phyloP scores from a whole-genome alignment of 441 rosid species.

The Omphalea diandra region DNA sequence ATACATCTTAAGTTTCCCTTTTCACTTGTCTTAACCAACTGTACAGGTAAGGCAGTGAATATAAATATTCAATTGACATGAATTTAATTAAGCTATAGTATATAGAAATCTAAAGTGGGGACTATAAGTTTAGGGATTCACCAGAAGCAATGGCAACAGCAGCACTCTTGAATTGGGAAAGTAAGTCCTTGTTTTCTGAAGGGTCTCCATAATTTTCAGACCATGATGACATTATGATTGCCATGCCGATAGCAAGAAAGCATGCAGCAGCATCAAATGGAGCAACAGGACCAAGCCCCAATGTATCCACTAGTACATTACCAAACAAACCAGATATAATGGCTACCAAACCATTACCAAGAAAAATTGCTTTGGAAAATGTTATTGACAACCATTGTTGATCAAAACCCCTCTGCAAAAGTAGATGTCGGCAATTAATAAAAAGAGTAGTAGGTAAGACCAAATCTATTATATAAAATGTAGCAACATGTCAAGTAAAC shows the following conservation, averaged over 20 bases:
- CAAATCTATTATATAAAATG: neutral
- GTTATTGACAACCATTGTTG: slow-evolving; percentile 92
- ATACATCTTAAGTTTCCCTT: neutral
- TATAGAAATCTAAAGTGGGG: neutral
- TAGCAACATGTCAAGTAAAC: neutral
- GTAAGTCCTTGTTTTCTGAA: slow-evolving; percentile 85
- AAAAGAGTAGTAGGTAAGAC: neutral
- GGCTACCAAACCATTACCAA: slow-evolving; percentile 97
- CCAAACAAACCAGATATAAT: slow-evolving; percentile 94
- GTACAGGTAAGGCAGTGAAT: neutral
- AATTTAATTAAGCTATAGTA: slow-evolving; percentile 1
- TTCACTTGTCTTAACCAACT: neutral
- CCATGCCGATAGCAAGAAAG: slow-evolving; percentile 94
- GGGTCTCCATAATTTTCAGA: slow-evolving; percentile 89
- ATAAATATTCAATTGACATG: neutral
- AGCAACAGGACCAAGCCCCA: slow-evolving; percentile 90
- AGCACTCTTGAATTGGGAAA: slow-evolving; percentile 88
- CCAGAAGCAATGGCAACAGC: slow-evolving; percentile 97
- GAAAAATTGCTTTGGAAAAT: slow-evolving; percentile 95
- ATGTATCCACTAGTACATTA: slow-evolving; percentile 72
- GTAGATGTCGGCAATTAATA: neutral
- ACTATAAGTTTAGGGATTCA: slow-evolving; percentile 20
- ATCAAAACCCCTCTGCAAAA: slow-evolving; percentile 83
- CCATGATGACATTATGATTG: slow-evolving; percentile 84
- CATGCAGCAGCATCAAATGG: slow-evolving; percentile 99